Conservation (phyloP, 1,284 basidiomycete genomes). For the Marasmius fiardii region DNA sequence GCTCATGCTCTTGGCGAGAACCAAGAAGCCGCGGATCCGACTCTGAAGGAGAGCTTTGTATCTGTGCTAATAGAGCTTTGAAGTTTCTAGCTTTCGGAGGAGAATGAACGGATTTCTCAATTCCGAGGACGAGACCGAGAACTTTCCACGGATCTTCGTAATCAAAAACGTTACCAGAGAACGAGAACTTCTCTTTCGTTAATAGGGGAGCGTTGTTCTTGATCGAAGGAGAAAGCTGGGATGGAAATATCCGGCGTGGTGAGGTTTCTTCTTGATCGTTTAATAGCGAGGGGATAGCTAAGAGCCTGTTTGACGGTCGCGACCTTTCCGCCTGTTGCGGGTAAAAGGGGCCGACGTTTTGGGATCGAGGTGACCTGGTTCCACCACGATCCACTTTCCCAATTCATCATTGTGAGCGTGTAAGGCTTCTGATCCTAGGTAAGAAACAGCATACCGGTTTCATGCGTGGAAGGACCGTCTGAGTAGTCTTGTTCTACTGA, state of each 20-base stretch:
- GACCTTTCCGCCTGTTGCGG: no score
- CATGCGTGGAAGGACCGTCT: no score
- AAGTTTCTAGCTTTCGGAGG: conserved; percentile 10
- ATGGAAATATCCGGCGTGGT: no score
- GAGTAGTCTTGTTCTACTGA: neutral
- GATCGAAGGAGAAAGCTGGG: neutral
- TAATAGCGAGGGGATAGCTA: no score
- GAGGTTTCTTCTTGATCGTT: no score
- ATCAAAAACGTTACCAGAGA: conserved; percentile 33
- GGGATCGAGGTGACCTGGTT: no score
- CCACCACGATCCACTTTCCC: no score
- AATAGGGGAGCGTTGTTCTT: neutral
- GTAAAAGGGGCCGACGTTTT: neutral
- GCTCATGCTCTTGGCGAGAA: neutral
- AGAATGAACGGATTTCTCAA: conserved; percentile 4
- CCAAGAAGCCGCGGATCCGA: neutral
- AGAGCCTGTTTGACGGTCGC: no score
- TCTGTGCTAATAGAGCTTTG: conserved; percentile 4
- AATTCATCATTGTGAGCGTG: no score
- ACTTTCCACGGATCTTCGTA: conserved; percentile 42
- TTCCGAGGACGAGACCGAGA: conserved; percentile 36
- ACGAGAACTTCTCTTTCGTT: neutral
- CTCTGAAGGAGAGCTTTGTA: neutral
- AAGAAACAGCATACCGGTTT: no score
- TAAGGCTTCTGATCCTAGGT: no score